A percentile compares a stretch with the other conserved stretches of the same genome.
These are phyloP conservation scores for Xanthoconium purpureum DNA, from an alignment of 768 basidiomycete genomes.

Conservation along the genomic window DNA sequence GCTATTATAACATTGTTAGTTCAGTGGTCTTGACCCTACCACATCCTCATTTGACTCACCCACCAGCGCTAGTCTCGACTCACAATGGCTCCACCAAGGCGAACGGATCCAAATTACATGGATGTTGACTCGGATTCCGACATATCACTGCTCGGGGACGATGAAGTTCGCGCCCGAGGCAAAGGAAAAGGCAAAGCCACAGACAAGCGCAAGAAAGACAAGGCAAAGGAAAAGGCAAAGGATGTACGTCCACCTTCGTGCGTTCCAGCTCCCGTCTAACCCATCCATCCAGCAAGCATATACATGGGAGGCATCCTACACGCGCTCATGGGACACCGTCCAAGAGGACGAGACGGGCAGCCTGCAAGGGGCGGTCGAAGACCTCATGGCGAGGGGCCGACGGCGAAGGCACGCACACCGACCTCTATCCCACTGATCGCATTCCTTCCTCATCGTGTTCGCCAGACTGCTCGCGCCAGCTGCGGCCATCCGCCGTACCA, in stretches of 20 bases:
- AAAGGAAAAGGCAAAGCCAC: constrained; percentile 55
- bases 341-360: constrained; percentile 95
- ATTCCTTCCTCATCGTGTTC: constrained; percentile 3
- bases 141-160: constrained; percentile 57
- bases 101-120: constrained; percentile 39
- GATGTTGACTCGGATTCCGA: constrained; percentile 71
- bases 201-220: constrained; percentile 53
- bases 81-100: constrained; percentile 27
- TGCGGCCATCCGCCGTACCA: constrained; percentile 85
- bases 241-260: constrained; percentile 20
- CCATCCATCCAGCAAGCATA: constrained; percentile 62
- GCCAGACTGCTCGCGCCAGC: constrained; percentile 75
- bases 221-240: constrained; percentile 40
- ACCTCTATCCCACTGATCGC: background rate
- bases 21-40: no score
- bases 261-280: background rate
- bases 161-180: constrained; percentile 45
- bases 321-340: constrained; percentile 94
- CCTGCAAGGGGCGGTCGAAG: constrained; percentile 85
- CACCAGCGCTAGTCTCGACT: background rate
- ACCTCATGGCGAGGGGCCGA: constrained; percentile 80
- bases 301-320: constrained; percentile 95
- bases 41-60: no score
- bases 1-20: no score
- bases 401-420: constrained; percentile 62